phyloP scores from a whole-genome alignment of 805 yeast species.

The Metschnikowia kunwiensis region DNA sequence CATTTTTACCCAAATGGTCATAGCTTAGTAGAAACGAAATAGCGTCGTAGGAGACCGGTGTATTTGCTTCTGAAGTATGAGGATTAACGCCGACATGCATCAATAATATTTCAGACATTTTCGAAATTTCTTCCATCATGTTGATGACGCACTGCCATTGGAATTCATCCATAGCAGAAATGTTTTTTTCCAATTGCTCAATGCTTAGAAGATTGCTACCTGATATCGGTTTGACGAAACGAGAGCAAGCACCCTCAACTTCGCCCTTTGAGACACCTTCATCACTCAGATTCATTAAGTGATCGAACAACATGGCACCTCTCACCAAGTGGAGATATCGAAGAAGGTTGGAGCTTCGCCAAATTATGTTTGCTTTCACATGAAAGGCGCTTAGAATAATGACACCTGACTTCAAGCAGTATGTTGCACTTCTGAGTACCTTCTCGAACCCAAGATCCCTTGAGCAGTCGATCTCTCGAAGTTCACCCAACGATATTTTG shows the following conservation, averaged over 20 bases:
- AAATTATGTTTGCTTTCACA: constrained; percentile 31
- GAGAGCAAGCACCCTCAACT: constrained; percentile 4
- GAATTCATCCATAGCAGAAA: constrained; percentile 15
- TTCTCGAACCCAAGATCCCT: constrained; percentile 9
- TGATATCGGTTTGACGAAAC: constrained; percentile 19
- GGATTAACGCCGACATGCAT: constrained; percentile 9
- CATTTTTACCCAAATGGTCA: not conserved
- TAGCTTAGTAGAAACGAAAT: not conserved
- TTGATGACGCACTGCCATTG: constrained; percentile 32
- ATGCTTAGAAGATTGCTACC: constrained; percentile 23
- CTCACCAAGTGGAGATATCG: constrained; percentile 22
- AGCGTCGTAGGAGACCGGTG: constrained; percentile 6
- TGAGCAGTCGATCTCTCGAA: constrained; percentile 2
- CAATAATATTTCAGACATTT: constrained; percentile 30
- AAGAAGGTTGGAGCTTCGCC: constrained; percentile 26
- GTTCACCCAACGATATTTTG: constrained; percentile 11
- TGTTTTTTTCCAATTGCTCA: constrained; percentile 17
- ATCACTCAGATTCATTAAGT: constrained; percentile 23
- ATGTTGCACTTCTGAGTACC: constrained; percentile 4
- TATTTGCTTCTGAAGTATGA: not conserved
- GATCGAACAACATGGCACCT: constrained; percentile 35
- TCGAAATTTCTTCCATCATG: constrained; percentile 18
- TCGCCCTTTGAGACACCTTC: constrained; percentile 1
- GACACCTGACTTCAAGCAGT: constrained; percentile 18
- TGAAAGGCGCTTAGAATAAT: constrained; percentile 34